Conservation (phyloP, 352 stramenopile genomes). For the Phytophthora agathidicida region DNA sequence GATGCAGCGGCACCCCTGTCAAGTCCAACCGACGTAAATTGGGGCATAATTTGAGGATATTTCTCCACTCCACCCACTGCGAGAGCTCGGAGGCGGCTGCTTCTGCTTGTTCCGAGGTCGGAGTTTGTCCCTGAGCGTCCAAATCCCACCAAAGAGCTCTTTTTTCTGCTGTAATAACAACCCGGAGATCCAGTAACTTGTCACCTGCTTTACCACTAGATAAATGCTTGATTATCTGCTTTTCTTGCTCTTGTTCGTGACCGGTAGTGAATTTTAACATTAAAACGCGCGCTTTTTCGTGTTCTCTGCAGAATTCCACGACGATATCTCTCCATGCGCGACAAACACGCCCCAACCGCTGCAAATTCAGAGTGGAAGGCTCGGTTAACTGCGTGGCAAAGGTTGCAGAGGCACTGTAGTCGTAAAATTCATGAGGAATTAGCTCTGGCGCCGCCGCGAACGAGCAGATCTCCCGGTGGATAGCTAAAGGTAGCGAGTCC, state of each 20-base stretch:
- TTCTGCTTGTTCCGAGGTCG: not conserved
- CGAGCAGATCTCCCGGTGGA: slow-evolving; percentile 44
- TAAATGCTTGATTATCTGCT: slow-evolving; percentile 20
- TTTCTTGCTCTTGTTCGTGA: slow-evolving; percentile 31
- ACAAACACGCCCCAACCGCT: slow-evolving; percentile 39
- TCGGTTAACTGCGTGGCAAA: slow-evolving; percentile 36
- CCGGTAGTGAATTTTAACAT: slow-evolving; percentile 37
- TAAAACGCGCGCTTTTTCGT: slow-evolving; percentile 25
- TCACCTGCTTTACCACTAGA: slow-evolving; percentile 8
- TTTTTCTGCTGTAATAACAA: slow-evolving; percentile 34
- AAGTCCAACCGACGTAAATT: slow-evolving; percentile 54
- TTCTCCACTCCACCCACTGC: slow-evolving; percentile 54
- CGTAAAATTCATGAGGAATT: slow-evolving; percentile 25
- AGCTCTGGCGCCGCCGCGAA: slow-evolving; percentile 44
- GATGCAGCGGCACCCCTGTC: slow-evolving; percentile 41
- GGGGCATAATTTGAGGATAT: slow-evolving; percentile 37
- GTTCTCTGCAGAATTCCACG: slow-evolving; percentile 17
- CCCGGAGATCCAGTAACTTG: slow-evolving; percentile 34
- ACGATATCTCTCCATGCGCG: slow-evolving; percentile 32
- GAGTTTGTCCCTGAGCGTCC: slow-evolving; percentile 12
- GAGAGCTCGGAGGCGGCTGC: slow-evolving; percentile 11
- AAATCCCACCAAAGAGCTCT: slow-evolving; percentile 45
- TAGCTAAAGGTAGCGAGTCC: slow-evolving; percentile 32
- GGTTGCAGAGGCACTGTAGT: not conserved
- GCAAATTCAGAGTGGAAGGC: slow-evolving; percentile 32